These are phyloP conservation scores for Scheffersomyces spartinae DNA, from an alignment of 805 yeast species.

Conservation along the genomic window DNA sequence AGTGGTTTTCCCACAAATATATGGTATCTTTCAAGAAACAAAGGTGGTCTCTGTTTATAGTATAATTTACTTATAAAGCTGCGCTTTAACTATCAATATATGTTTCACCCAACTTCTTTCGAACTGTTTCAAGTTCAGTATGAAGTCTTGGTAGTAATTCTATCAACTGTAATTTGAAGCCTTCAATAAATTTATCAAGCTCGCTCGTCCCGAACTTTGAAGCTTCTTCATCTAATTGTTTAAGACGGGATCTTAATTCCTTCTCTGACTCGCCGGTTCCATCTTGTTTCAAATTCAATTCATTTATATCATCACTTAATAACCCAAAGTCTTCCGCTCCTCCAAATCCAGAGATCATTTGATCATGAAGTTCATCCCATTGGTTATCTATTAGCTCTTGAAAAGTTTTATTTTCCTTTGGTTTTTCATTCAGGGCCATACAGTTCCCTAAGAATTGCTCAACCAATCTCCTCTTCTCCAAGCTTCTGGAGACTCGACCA, in stretches of 20 bases:
- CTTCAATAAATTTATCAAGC: conserved; percentile 16
- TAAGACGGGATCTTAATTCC: conserved; percentile 5
- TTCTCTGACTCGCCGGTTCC: too few species aligned
- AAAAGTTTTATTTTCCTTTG: too few species aligned
- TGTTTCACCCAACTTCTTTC: too few species aligned
- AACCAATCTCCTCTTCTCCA: conserved; percentile 18
- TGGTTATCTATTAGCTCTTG: conserved; percentile 14
- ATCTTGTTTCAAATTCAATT: too few species aligned
- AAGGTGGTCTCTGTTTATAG: too few species aligned
- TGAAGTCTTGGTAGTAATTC: too few species aligned
- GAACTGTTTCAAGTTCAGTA: too few species aligned
- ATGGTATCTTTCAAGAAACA: too few species aligned
- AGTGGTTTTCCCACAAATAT: too few species aligned
- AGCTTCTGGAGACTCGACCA: conserved; percentile 12
- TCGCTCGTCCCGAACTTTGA: conserved; percentile 15
- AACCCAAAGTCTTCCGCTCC: conserved; percentile 26
- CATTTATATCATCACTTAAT: too few species aligned
- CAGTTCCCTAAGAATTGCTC: conserved; percentile 15
- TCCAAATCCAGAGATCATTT: conserved; percentile 13
- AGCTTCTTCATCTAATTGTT: conserved; percentile 7
- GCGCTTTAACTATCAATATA: too few species aligned
- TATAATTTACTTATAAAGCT: too few species aligned
- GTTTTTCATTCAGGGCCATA: conserved; percentile 2
- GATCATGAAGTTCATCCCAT: conserved; percentile 23
- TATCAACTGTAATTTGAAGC: conserved; percentile 5